Base-by-base conservation (phyloP, 31 red algal species). In the Porphyra umbilicalis region DNA sequence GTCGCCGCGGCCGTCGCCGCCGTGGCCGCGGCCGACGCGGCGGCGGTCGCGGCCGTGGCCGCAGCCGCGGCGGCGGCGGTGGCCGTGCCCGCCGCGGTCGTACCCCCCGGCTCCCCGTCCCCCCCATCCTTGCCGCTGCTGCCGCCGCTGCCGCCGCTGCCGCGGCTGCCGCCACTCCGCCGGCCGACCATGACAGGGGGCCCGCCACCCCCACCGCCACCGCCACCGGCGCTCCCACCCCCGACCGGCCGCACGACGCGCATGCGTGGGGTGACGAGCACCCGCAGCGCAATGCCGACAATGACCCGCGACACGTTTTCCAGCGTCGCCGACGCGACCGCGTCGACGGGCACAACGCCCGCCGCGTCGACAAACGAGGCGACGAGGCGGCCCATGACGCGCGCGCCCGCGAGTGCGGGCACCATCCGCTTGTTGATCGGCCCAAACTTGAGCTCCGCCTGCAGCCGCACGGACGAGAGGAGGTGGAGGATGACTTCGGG, bases 381-480 rank as follows among this genome's bases (percentile, higher is more conserved):
- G 82, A 86, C 89, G 0, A 94, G 83, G 8, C 83, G 87, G 34
- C 77, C 46, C 6, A 94, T 81, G 44, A 94, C 67, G 67, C 83
- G 80, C n/a, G 87, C 88, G 36, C 86, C 91, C 6, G 91, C 91
- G 84, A 94, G 89, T 83, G 89, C 89, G 13, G 87, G 87, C 8
- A 94, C 91, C 10, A 94, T 87, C 35, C 83, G 86, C 80, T 94
- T 94, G 84, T 94, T 94, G 20, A 87, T 83, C 8, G 86, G 91
- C 10, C 87, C 91, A 90, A 94, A 94, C 84, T 94, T 94, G 75
- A 94, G 87, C 80, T 94, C 91, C 9, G 91, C 91, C 77, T 94
- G 91, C 75, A 86, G 89, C 57, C 91, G 86, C 18, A 94, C 91
- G 20, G 91, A 89, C 31, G 87, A 89, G 25, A 94, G 81, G 87